Evolutionary conservation across 2,329 filamentous ascomycete genomes (phyloP).

Genomic region (Talaromyces funiculosus): DNA sequence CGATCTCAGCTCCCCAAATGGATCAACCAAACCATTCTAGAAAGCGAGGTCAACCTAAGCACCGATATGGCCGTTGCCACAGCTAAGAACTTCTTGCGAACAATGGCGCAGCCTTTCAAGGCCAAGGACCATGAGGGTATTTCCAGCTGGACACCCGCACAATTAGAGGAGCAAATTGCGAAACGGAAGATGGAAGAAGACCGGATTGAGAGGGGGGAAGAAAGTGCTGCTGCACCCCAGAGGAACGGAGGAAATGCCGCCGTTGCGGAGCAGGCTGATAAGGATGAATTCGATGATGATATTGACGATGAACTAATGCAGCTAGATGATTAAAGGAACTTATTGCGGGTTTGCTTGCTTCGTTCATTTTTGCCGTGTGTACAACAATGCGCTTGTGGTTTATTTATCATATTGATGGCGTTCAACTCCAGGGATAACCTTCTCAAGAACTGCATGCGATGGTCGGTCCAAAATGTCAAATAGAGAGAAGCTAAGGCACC

Average conservation of each 20-base stretch:
- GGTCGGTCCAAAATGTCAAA: not conserved
- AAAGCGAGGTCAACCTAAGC: slow-evolving; percentile 81
- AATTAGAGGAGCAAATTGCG: slow-evolving; percentile 62
- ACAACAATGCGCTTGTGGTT: not conserved
- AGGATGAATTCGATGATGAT: slow-evolving; percentile 40
- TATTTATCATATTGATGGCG: not conserved
- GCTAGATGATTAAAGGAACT: slow-evolving; percentile 7
- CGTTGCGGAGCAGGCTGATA: slow-evolving; percentile 19
- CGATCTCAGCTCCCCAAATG: slow-evolving; percentile 86
- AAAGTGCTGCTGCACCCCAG: not conserved
- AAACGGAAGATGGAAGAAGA: slow-evolving; percentile 70
- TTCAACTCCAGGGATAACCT: not conserved
- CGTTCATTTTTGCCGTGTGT: not conserved
- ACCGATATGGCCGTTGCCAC: slow-evolving; percentile 91
- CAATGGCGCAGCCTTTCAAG: slow-evolving; percentile 87
- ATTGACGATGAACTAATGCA: slow-evolving; percentile 42
- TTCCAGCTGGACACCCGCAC: slow-evolving; percentile 80
- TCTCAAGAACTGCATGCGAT: not conserved
- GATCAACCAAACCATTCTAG: slow-evolving; percentile 83
- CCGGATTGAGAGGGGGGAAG: slow-evolving; percentile 54
- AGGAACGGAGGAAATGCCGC: not conserved
- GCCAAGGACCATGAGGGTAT: slow-evolving; percentile 82
- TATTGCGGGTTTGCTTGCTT: not conserved
- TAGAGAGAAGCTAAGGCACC: not conserved
- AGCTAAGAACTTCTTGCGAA: slow-evolving; percentile 81